Evolutionary conservation across 2,329 filamentous ascomycete genomes (phyloP), one percentile per base, ranked within the genome.

Genomic region (Plenodomus biglobosus): DNA sequence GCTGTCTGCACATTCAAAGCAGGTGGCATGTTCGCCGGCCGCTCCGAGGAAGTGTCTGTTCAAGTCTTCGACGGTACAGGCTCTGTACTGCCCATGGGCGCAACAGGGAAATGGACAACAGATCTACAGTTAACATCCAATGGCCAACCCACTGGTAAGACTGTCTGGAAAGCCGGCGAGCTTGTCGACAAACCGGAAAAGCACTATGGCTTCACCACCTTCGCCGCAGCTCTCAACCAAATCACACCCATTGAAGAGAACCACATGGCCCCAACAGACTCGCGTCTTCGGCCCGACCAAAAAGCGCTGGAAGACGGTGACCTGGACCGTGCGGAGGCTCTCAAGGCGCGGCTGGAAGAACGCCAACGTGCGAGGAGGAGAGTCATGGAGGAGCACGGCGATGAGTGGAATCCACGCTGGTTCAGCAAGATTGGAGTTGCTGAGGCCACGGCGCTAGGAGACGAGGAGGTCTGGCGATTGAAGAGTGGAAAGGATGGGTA

Each of bases 1-100:
- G 89, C 91, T 1, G 80, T 86, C n/a, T 84, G 90, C 39, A 91
- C 92, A 48, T 99, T 99, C 76, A 95, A 94, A 69, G 84, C 87
- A 46, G 95, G 94, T 67, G 92, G 94, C 57, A 96, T 99, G 90
- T 99, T 97, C 75, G 92, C 92, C 24, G 94, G 94, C 13, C 85
- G 94, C 47, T 88, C 87, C 53, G 94, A 99, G 72, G 94, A 99
- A 53, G 88, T 97, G 8, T 79, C 82, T 30, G 86, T 92, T 6
- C 86, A 92, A 61, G 81, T 85, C 1, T 86, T 86, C 58, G 85
- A 86, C 48, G 73, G 80, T 0, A 79, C 86, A 46, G 90, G 90
- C 35, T 73, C 76, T 19, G 78, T 84, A 17, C 81, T 87, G 0
- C 81, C 88, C 0, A 77, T 86, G 10, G 85, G 87, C 15, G 76